Evolutionary conservation across 305 asterid species (phyloP), one percentile per base, ranked within the genome.

Genomic region (Fraxinus ornus): DNA sequence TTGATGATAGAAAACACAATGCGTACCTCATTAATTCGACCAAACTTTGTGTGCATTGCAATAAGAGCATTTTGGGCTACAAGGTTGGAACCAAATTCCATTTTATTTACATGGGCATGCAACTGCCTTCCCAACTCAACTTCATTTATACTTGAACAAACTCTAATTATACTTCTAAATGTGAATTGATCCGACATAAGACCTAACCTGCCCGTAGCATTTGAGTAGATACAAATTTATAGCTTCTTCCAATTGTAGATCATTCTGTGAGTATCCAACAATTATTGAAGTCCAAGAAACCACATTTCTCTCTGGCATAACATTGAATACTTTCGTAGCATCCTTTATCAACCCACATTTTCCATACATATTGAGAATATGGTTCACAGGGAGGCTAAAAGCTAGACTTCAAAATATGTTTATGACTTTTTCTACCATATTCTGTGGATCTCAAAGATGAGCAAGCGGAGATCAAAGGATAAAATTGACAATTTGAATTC

Each of bases 231-330:
- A 92, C 81, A 89, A 81, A 37, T 81, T 79, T 39, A 92, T 64
- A 4, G 97, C 93, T 83, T 94, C 93, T 83, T 94, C 97, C 15
- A 81, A 75, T 79, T 85, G 89, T 79, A 52, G 82, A 78, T 90
- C 88, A 30, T 89, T 88, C 76, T 88, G 95, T 19, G 93, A 85
- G 83, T 90, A 94, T 28, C 94, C 93, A 36, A 91, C 94, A 77
- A 92, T 88, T 55, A 92, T 39, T 28, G 97, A 85, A 85, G 92
- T 92, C 98, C 98, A 93, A 66, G 91, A 88, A 70, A 91, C 97
- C 81, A 88, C 88, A 84, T 93, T 93, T 83, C 92, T 87, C 78
- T 89, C 92, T 22, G 68, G 41, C 98, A 92, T 93, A 73, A 81
- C 85, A 68, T 92, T 93, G 41, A 93, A 92, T 17, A 90, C 93